Percentiles rank a stretch among this genome's conserved stretches.
Conservation (phyloP, 352 stramenopile species). For the Globisporangium solare region DNA sequence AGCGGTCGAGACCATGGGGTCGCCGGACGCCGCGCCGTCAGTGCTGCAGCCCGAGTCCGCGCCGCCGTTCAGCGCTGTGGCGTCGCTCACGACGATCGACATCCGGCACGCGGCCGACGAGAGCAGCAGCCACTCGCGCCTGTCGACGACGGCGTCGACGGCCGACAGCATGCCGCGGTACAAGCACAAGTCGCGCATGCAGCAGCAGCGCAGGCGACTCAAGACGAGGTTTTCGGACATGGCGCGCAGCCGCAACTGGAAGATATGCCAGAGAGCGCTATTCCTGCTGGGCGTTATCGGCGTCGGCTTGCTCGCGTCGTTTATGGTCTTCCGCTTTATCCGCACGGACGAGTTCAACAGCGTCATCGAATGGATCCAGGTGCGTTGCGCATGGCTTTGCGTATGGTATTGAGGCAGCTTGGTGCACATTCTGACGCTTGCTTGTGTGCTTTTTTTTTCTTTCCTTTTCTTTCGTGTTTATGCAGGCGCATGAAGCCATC, state of each 20-base stretch:
- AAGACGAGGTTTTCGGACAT: conserved; percentile 9
- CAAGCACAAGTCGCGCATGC: not conserved
- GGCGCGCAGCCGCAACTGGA: conserved; percentile 11
- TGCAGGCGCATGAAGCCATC: conserved; percentile 10
- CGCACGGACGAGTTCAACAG: conserved; percentile 18
- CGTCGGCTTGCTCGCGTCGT: conserved; percentile 10
- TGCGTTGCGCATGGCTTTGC: conserved; percentile 1
- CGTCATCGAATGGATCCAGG: conserved; percentile 21
- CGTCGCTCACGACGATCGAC: conserved; percentile 14
- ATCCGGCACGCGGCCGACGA: not conserved
- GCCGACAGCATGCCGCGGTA: not conserved
- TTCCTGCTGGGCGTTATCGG: conserved; percentile 10
- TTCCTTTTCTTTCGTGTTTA: too few species aligned
- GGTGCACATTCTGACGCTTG: not conserved
- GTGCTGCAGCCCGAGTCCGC: not conserved
- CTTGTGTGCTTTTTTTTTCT: not conserved
- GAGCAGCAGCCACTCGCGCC: not conserved
- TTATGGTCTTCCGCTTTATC: conserved; percentile 11
- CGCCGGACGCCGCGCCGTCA: conserved; percentile 1
- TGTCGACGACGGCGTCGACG: not conserved
- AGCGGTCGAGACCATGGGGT: conserved; percentile 7
- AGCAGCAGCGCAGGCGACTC: conserved; percentile 6
- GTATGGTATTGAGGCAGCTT: too few species aligned
- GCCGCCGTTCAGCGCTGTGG: conserved; percentile 8
- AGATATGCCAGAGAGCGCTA: conserved; percentile 7